phyloP scores from a whole-genome alignment of 306 rosid species.

The Quercus mongolica region DNA sequence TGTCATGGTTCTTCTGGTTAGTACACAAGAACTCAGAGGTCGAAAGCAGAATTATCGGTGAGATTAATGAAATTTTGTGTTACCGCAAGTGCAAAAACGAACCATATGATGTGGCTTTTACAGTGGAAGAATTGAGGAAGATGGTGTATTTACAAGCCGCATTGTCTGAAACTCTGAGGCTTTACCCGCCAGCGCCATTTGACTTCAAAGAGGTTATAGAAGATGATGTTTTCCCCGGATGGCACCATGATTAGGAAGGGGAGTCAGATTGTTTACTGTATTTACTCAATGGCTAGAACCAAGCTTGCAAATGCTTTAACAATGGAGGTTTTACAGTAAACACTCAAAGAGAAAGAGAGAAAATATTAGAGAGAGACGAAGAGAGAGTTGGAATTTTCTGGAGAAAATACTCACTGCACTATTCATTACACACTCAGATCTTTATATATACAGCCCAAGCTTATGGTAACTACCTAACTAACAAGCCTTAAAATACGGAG shows the following conservation, averaged over 20 bases:
- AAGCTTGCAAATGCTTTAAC: too few species aligned
- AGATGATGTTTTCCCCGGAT: conserved; percentile 38
- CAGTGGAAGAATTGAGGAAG: conserved; percentile 30
- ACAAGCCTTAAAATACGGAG: too few species aligned
- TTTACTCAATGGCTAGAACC: conserved; percentile 31
- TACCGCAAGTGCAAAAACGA: neutral
- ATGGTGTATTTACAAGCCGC: conserved; percentile 49
- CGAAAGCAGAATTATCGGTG: conserved; percentile 24
- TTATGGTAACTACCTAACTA: too few species aligned
- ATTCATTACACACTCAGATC: too few species aligned
- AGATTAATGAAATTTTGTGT: conserved; percentile 17
- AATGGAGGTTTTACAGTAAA: too few species aligned
- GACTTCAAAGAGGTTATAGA: conserved; percentile 32
- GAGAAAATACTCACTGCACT: too few species aligned
- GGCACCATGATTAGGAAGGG: conserved; percentile 35
- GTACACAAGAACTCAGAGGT: conserved; percentile 12
- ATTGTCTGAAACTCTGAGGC: conserved; percentile 40
- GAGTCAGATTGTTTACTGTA: conserved; percentile 25
- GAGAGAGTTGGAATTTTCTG: too few species aligned
- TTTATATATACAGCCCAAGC: too few species aligned
- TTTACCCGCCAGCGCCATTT: conserved; percentile 47
- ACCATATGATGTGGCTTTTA: conserved; percentile 3
- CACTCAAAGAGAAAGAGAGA: too few species aligned
- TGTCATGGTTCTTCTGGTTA: conserved; percentile 56
- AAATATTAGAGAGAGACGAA: too few species aligned